Percentiles rank a stretch among this genome's conserved stretches.
Conservation (phyloP, 1,284 basidiomycete species). For the Cryptococcus hybrid region DNA sequence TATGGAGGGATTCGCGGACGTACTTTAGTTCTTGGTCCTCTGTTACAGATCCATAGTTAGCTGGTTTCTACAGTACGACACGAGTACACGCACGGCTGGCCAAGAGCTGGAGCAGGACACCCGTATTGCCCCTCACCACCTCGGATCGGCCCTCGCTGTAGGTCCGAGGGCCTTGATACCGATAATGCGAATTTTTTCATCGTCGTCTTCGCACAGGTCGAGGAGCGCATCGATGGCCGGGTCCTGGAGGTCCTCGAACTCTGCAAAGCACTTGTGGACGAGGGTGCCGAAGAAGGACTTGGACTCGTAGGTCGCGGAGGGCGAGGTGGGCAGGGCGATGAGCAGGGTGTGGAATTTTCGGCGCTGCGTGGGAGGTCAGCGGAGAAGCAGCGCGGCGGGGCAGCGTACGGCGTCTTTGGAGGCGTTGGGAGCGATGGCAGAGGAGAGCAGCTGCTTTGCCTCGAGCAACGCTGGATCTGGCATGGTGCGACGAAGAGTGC, state of each 20-base stretch:
- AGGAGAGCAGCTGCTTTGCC: conserved; percentile 7
- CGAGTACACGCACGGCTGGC: conserved; percentile 26
- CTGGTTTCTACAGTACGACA: neutral
- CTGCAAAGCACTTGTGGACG: conserved; percentile 23
- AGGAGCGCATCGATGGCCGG: conserved; percentile 31
- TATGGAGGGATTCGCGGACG: conserved; percentile 21
- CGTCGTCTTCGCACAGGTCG: conserved; percentile 39
- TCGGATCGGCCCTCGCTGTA: conserved; percentile 31
- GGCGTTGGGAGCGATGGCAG: conserved; percentile 11
- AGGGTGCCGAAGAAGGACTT: conserved; percentile 27
- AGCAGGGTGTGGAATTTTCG: conserved; percentile 20
- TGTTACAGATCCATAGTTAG: neutral
- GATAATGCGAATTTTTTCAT: conserved; percentile 31
- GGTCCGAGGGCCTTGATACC: conserved; percentile 33
- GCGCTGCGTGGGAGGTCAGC: conserved; percentile 8
- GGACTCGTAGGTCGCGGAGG: conserved; percentile 5
- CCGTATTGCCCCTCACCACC: conserved; percentile 38
- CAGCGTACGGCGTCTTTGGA: no score
- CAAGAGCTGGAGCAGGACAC: conserved; percentile 34
- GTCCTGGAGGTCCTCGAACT: conserved; percentile 38
- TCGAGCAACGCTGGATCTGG: conserved; percentile 5
- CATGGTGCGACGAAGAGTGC: neutral
- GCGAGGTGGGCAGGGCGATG: conserved; percentile 19
- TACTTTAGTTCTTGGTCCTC: conserved; percentile 26
- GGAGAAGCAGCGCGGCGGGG: neutral